phyloP scores from a whole-genome alignment of 2,329 filamentous ascomycete genomes.

The Metarhizium robertsii region DNA sequence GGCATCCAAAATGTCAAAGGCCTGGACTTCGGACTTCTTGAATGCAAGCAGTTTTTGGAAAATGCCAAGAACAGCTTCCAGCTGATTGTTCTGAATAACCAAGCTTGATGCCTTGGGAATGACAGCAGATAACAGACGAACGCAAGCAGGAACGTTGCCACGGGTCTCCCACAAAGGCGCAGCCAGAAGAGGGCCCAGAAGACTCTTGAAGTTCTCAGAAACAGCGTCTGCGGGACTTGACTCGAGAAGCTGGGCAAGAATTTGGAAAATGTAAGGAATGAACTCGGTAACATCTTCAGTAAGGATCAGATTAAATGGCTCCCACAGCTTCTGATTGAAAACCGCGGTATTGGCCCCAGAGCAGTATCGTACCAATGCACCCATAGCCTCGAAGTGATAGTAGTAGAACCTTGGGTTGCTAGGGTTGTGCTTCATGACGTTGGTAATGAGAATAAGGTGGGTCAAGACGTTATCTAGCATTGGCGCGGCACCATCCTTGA shows the following conservation, averaged over 20 bases:
- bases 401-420: constrained; percentile 98
- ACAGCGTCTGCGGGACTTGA: constrained; percentile 71
- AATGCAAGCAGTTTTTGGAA: constrained; percentile 82
- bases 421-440: constrained; percentile 86
- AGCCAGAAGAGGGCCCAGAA: constrained; percentile 70
- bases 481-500: constrained; percentile 69
- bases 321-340: constrained; percentile 73
- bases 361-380: constrained; percentile 71
- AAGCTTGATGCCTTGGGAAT: constrained; percentile 66
- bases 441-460: constrained; percentile 81
- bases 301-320: constrained; percentile 72
- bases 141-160: constrained; percentile 87
- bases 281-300: constrained; percentile 88
- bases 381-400: constrained; percentile 92
- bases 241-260: constrained; percentile 85
- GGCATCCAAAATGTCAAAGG: constrained; percentile 83
- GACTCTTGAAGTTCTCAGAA: constrained; percentile 68
- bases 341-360: constrained; percentile 55
- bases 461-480: constrained; percentile 71
- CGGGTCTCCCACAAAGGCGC: constrained; percentile 84
- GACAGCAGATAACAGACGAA: constrained; percentile 74
- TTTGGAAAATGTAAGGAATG: constrained; percentile 90
- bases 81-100: constrained; percentile 69
- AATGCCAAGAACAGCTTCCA: constrained; percentile 85
- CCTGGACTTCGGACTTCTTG: constrained; percentile 77